phyloP scores from a whole-genome alignment of 1,139 yeast species.

The Candida neerlandica region DNA sequence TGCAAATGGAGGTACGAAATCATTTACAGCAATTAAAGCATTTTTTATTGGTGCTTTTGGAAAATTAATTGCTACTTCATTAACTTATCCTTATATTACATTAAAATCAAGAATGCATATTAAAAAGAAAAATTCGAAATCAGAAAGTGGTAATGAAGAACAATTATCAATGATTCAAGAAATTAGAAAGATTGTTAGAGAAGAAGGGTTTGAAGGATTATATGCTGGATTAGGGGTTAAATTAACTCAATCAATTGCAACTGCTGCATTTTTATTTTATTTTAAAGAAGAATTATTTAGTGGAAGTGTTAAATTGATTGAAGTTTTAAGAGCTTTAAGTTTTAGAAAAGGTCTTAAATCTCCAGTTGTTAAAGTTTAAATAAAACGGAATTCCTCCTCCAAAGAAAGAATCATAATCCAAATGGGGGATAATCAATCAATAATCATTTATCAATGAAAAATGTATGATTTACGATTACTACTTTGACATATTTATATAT shows the following conservation, averaged over 20 bases:
- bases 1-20: slow-evolving; percentile 49
- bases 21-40: slow-evolving; percentile 66
- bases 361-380: slow-evolving; percentile 9
- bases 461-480: background rate
- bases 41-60: slow-evolving; percentile 89
- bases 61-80: slow-evolving; percentile 80
- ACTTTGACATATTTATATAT: background rate
- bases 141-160: slow-evolving; percentile 23
- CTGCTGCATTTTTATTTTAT: slow-evolving; percentile 88
- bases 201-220: slow-evolving; percentile 76
- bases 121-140: slow-evolving; percentile 41
- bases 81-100: slow-evolving; percentile 90
- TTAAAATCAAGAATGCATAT: slow-evolving; percentile 88
- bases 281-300: slow-evolving; percentile 82
- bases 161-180: slow-evolving; percentile 46
- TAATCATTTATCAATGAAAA: background rate
- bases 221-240: slow-evolving; percentile 83
- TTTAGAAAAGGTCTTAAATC: slow-evolving; percentile 20
- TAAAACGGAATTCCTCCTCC: no score
- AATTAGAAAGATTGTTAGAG: slow-evolving; percentile 53
- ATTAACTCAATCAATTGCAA: slow-evolving; percentile 77
- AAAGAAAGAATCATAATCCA: no score
- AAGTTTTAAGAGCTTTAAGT: slow-evolving; percentile 34
- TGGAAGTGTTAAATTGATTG: slow-evolving; percentile 51
- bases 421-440: no score